Percentiles rank a stretch among this genome's conserved stretches.
Evolutionary conservation across 192 early-diverging fungal species (phyloP).

Genomic region (Rhizophlyctis rosea): DNA sequence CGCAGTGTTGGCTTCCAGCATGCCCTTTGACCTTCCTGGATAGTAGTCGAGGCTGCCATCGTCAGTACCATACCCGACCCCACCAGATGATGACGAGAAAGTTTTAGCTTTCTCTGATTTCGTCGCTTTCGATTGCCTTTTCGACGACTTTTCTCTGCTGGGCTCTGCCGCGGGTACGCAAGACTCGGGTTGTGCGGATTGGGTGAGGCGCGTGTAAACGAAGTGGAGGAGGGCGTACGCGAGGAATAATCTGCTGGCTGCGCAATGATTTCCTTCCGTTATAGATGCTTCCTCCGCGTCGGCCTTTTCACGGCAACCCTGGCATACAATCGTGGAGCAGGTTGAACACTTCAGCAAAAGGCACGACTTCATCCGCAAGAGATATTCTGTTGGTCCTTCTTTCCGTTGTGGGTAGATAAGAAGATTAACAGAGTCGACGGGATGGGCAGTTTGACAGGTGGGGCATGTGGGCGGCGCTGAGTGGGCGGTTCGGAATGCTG

Average conservation of each 20-base stretch:
- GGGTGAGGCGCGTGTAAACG: neutral
- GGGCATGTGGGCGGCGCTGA: too few relatives aligned
- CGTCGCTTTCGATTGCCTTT: neutral
- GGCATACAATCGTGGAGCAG: too few relatives aligned
- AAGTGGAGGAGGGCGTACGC: neutral
- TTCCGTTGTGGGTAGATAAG: too few relatives aligned
- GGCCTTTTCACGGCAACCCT: neutral
- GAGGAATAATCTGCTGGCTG: neutral
- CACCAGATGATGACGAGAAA: too few relatives aligned
- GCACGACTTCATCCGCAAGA: too few relatives aligned
- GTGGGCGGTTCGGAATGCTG: too few relatives aligned
- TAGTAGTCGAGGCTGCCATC: neutral
- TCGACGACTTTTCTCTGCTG: neutral
- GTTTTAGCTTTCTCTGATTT: neutral
- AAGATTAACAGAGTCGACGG: too few relatives aligned
- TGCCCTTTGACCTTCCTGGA: neutral
- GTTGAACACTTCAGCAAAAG: too few relatives aligned
- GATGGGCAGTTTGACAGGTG: too few relatives aligned
- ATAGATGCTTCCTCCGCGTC: neutral
- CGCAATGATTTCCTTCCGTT: neutral
- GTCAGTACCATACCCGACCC: neutral
- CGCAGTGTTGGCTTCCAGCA: neutral
- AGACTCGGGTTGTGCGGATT: too few relatives aligned
- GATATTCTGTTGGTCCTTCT: too few relatives aligned
- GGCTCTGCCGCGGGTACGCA: too few relatives aligned